phyloP scores from a whole-genome alignment of 257 asterid genomes.

The Fraxinus pennsylvanica region DNA sequence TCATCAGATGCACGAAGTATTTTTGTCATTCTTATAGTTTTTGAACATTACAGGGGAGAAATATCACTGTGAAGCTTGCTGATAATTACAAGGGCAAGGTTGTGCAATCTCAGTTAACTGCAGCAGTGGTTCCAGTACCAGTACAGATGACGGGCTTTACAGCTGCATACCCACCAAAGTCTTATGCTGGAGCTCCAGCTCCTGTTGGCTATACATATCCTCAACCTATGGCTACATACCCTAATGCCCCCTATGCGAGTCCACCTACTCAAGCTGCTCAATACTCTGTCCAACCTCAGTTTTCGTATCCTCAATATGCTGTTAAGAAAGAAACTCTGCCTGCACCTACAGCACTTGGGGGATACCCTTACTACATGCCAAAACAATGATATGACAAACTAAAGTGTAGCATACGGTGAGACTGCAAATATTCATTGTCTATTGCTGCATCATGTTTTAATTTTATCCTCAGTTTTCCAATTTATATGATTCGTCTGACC shows the following conservation, averaged over 20 bases:
- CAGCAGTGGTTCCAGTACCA: slow-evolving; percentile 49
- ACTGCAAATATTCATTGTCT: background rate
- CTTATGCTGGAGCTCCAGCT: slow-evolving; percentile 34
- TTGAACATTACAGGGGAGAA: slow-evolving; percentile 63
- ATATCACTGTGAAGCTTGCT: slow-evolving; percentile 78
- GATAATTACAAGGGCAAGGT: slow-evolving; percentile 72
- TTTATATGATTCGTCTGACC: background rate
- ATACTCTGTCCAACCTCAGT: slow-evolving; percentile 48
- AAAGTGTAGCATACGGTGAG: slow-evolving; percentile 10
- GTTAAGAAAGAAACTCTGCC: slow-evolving; percentile 45
- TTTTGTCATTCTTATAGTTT: slow-evolving; percentile 3
- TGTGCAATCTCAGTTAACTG: slow-evolving; percentile 46
- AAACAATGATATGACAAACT: slow-evolving; percentile 39
- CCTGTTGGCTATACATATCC: slow-evolving; percentile 59
- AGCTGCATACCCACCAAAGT: slow-evolving; percentile 47
- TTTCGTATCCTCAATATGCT: slow-evolving; percentile 59
- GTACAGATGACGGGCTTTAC: slow-evolving; percentile 32
- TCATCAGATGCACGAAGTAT: background rate
- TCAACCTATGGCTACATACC: slow-evolving; percentile 51
- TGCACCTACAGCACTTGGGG: slow-evolving; percentile 46
- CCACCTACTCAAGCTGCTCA: slow-evolving; percentile 45
- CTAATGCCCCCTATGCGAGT: slow-evolving; percentile 38
- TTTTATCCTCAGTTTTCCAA: background rate
- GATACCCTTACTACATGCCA: slow-evolving; percentile 74
- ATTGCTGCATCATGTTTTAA: background rate